Conservation (phyloP, 2,329 filamentous ascomycete genomes). For the Akanthomyces uredinophilus region DNA sequence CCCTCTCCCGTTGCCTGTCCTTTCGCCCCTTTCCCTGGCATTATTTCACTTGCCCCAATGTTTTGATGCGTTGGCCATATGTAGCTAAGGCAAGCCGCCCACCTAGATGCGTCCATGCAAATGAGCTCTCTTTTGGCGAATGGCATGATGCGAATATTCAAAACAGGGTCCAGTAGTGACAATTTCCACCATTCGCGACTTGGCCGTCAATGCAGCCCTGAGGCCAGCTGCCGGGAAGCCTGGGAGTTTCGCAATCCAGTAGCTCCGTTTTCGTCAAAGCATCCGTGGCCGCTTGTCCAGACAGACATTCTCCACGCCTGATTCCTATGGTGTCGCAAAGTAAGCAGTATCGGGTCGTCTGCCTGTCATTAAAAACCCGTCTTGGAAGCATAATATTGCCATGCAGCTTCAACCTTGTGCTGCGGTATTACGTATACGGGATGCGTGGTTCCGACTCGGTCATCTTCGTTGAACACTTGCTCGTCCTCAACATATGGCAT, state of each 20-base stretch:
- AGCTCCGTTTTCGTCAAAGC: not conserved
- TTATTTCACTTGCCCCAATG: conserved; percentile 12
- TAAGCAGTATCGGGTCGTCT: not conserved
- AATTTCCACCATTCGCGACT: not conserved
- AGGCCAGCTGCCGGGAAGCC: not conserved
- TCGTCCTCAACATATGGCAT: conserved; percentile 47
- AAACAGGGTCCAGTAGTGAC: not conserved
- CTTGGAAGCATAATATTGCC: conserved; percentile 59
- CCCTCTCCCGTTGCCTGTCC: not conserved
- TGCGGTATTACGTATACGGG: conserved; percentile 83
- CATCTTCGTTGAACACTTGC: conserved; percentile 64
- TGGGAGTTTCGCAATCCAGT: not conserved
- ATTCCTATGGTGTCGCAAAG: not conserved
- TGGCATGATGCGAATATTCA: not conserved
- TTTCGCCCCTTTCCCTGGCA: not conserved
- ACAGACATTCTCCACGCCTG: not conserved
- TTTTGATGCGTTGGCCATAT: conserved; percentile 15
- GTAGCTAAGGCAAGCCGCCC: conserved; percentile 15
- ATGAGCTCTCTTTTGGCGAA: conserved; percentile 5
- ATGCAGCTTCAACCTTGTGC: conserved; percentile 58
- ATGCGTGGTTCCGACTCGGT: conserved; percentile 67
- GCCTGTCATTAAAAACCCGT: conserved; percentile 44
- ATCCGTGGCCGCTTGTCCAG: not conserved
- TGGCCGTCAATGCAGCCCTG: conserved; percentile 2
- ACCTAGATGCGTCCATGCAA: conserved; percentile 13